Evolutionary conservation across 2,329 filamentous ascomycete species (phyloP), one percentile per base, ranked within the genome.

Genomic region (Neocatenulostroma microsporum): DNA sequence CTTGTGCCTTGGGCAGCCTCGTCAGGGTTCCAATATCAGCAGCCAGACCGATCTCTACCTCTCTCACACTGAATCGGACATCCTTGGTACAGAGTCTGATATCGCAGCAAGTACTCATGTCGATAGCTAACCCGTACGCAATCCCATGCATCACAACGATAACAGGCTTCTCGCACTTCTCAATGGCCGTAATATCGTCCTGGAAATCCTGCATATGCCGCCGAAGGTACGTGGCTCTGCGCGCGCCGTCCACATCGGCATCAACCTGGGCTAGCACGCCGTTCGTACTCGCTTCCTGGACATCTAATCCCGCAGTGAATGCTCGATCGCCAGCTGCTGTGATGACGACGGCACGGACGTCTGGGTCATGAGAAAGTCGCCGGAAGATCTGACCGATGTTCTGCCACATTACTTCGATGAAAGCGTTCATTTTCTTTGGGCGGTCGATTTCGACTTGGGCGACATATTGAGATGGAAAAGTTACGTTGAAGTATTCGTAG

Each of bases 391-490:
- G 55, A 37, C 78, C 76, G 45, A 94, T 71, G 66, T 94, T 86
- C 36, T 80, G 67, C 86, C 88, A 95, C 78, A 95, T 89, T 36
- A 76, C 67, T 58, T 85, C 78, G 48, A 78, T 73, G 61, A 94
- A 95, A 46, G 88, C 79, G 61, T 96, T 96, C 60, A 95, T 68
- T 67, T 94, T 94, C 48, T 76, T 63, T 1, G 88, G 78, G 1
- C 88, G 76, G 67, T 93, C 88, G 64, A 94, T 94, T 64, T 95
- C 82, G 41, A 96, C 82, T 59, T 94, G 85, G n/a, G 80, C 84
- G 32, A 95, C 80, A 66, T 78, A 78, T 54, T 80, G 72, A 24
- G 66, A 55, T 0, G 87, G 84, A 27, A 78, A 78, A n/a, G 74
- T 77, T 49, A 93, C 70, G 48, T 78, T 76, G 72, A 86, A 87